These are phyloP conservation scores for Leucocoprinus birnbaumii DNA, from an alignment of 768 basidiomycete species.

Conservation along the genomic window DNA sequence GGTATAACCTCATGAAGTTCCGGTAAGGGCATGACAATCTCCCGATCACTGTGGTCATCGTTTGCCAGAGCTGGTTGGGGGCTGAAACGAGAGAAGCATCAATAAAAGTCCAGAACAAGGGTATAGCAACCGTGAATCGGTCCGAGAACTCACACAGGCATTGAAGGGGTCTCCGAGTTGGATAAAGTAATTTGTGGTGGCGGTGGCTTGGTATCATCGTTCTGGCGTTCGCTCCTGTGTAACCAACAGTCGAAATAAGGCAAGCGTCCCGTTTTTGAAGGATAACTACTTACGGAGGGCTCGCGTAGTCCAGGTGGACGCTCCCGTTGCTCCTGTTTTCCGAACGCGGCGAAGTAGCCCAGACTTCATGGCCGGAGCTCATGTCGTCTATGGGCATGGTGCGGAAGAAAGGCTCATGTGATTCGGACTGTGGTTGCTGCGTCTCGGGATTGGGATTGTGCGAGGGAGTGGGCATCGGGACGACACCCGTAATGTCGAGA, in stretches of 20 bases:
- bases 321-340: slow-evolving; percentile 4
- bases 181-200: slow-evolving; percentile 23
- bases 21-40: slow-evolving; percentile 41
- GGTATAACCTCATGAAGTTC: slow-evolving; percentile 37
- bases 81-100: not conserved
- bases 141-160: slow-evolving; percentile 29
- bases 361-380: not conserved
- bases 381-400: slow-evolving; percentile 4
- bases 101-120: too few species aligned
- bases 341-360: not conserved
- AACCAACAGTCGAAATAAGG: not conserved
- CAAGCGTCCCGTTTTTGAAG: not conserved
- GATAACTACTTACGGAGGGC: not conserved
- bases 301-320: not conserved
- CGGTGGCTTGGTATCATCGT: slow-evolving; percentile 4
- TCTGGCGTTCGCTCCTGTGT: not conserved
- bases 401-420: not conserved
- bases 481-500: not conserved
- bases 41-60: slow-evolving; percentile 20
- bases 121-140: too few species aligned
- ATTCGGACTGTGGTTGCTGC: not conserved
- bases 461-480: slow-evolving; percentile 6
- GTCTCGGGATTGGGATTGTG: not conserved
- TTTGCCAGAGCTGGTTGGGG: slow-evolving; percentile 5
- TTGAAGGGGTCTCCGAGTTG: slow-evolving; percentile 15